Conservation (phyloP, 345 rosid species). For the Moricandia arvensis region DNA sequence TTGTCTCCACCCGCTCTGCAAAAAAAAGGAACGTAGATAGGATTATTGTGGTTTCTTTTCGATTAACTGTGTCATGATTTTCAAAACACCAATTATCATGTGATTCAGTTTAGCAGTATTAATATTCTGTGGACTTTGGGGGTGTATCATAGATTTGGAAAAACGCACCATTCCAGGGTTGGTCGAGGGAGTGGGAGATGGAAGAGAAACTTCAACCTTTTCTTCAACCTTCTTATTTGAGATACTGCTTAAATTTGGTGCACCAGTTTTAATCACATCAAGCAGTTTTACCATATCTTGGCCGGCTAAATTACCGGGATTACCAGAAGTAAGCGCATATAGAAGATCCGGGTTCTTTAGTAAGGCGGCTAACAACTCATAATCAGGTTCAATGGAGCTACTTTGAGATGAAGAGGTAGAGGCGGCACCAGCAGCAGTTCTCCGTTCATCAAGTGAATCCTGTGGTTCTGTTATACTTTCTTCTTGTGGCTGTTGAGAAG, state of each 20-base stretch:
- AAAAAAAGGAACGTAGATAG: constrained; percentile 13
- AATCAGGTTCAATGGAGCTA: constrained; percentile 63
- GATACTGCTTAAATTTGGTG: constrained; percentile 19
- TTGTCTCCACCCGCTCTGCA: constrained; percentile 77
- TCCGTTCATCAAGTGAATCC: constrained; percentile 42
- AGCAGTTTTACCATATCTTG: constrained; percentile 80
- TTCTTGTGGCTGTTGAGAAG: constrained; percentile 75
- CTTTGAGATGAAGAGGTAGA: constrained; percentile 42
- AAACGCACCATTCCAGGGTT: constrained; percentile 95
- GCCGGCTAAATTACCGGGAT: constrained; percentile 55
- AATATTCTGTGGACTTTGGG: background rate
- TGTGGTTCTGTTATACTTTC: constrained; percentile 49
- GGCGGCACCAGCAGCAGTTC: constrained; percentile 36
- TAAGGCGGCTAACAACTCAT: constrained; percentile 88
- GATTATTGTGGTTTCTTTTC: background rate
- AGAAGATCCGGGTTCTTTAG: constrained; percentile 90
- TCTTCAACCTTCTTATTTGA: constrained; percentile 46
- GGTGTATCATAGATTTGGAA: constrained; percentile 42
- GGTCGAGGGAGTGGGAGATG: constrained; percentile 88
- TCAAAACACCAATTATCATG: background rate
- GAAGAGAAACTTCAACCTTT: constrained; percentile 87
- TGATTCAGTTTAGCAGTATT: background rate
- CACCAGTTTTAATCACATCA: constrained; percentile 34
- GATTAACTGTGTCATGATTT: background rate
- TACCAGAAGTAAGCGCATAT: constrained; percentile 86